Evolutionary conservation across 495 filamentous ascomycete genomes (phyloP), one percentile per base, ranked within the genome.

Genomic region (Xylaria flabelliformis): DNA sequence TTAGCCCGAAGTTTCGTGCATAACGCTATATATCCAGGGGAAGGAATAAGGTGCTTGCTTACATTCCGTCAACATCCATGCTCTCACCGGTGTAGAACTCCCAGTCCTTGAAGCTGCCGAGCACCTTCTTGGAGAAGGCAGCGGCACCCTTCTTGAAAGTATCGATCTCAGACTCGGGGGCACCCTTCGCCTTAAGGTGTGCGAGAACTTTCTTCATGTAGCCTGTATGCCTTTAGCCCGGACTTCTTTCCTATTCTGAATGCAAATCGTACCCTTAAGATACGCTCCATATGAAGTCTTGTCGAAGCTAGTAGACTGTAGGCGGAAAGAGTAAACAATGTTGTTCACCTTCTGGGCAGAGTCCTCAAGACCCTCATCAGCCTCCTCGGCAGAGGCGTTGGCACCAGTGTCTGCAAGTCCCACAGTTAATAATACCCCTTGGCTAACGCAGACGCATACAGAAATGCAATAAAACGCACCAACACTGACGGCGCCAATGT

Each of bases 341-440:
- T 99, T 95, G 88, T 97, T 97, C 85, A 98, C 97, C 83, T 90
- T 90, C 81, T 91, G 81, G 69, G 83, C 81, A 70, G 78, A 78
- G 68, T 95, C 95, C 29, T 95, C 94, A 48, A 87, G 15, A 53
- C 79, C 87, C 73, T 95, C 95, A 29, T 91, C 94, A 67, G 80
- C 90, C 77, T 91, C 96, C 86, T 98, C 96, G 73, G 96, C 94
- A 71, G 96, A 98, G 71, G 96, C 93, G 85, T 98, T 99, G 85
- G 94, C 97, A 82, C 96, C 96, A 79, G 90, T 97, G 78, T 98
- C 94, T 90, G 71, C 26, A 39, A 58, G 12, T 64, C 41, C 24
- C 39, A 5, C 44, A 53, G 69, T 71, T 50, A 71, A 36, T 26
- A 73, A 51, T 67, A 34, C 6, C 62, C 53, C 3, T 67, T n/a